Percentiles rank a stretch among this genome's conserved stretches.
Evolutionary conservation across 2,329 filamentous ascomycete species (phyloP).

Genomic region (Teratosphaeria zuluensis): DNA sequence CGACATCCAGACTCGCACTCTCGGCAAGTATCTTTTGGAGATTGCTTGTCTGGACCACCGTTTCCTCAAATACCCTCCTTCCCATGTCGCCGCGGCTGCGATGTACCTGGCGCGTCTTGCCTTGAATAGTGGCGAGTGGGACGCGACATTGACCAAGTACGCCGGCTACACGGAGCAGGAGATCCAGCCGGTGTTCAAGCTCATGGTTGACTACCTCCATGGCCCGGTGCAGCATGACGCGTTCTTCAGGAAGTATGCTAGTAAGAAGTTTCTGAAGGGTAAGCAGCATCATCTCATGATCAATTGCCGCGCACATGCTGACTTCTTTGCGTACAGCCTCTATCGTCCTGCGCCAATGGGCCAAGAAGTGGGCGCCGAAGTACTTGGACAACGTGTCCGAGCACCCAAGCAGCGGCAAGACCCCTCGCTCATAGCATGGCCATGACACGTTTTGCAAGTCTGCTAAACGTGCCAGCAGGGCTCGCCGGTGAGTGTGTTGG

Average conservation of each 20-base stretch:
- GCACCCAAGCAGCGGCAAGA: conserved; percentile 21
- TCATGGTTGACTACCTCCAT: conserved; percentile 95
- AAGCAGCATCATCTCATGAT: conserved; percentile 27
- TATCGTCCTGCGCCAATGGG: conserved; percentile 85
- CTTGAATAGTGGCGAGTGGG: conserved; percentile 84
- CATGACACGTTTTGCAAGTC: background rate
- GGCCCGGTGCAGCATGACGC: conserved; percentile 87
- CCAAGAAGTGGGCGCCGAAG: conserved; percentile 47
- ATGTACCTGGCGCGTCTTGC: conserved; percentile 94
- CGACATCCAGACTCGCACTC: conserved; percentile 91
- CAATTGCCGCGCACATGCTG: conserved; percentile 11
- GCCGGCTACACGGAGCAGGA: conserved; percentile 88
- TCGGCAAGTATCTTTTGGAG: conserved; percentile 96
- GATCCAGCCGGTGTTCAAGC: conserved; percentile 79
- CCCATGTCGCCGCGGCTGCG: conserved; percentile 79
- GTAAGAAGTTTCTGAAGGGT: conserved; percentile 99
- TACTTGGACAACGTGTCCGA: conserved; percentile 22
- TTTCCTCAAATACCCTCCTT: conserved; percentile 82
- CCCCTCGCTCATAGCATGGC: conserved; percentile 16
- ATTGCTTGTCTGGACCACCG: conserved; percentile 92
- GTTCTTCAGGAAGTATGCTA: conserved; percentile 99
- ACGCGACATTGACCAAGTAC: conserved; percentile 79
- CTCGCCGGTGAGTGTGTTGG: background rate
- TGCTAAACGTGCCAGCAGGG: conserved; percentile 9
- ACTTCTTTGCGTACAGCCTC: conserved; percentile 52